These are phyloP conservation scores for Ganoderma boninense DNA, from an alignment of 1,284 basidiomycete genomes.

Conservation along the genomic window DNA sequence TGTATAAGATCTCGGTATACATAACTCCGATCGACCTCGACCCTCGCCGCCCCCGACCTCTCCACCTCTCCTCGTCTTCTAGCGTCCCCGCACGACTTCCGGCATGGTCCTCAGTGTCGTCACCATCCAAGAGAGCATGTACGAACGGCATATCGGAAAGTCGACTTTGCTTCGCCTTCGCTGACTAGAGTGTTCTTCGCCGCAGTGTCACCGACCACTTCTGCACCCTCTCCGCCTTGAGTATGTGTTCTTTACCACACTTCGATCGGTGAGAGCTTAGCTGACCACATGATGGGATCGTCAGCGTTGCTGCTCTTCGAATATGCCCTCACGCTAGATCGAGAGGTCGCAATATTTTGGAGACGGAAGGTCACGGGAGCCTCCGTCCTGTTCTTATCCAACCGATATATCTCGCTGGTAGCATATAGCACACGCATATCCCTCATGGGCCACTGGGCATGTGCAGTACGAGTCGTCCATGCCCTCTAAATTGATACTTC, in stretches of 20 bases:
- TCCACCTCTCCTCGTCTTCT: neutral
- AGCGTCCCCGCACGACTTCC: neutral
- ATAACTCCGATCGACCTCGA: neutral
- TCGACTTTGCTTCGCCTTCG: neutral
- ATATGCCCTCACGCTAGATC: constrained; percentile 22
- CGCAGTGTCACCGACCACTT: neutral
- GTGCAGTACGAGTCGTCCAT: neutral
- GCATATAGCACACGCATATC: neutral
- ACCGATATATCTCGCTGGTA: constrained; percentile 13
- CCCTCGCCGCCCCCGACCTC: neutral
- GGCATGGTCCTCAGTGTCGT: neutral
- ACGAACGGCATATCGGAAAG: too few relatives aligned
- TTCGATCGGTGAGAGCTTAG: too few relatives aligned
- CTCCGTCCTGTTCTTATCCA: constrained; percentile 22
- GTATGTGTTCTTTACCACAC: neutral
- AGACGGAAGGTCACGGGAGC: constrained; percentile 15
- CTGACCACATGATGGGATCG: neutral
- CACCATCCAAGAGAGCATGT: neutral
- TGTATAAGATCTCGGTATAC: neutral
- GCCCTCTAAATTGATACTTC: neutral
- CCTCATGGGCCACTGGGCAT: neutral
- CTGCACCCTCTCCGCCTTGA: constrained; percentile 4
- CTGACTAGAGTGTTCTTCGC: neutral
- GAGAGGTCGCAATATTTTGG: constrained; percentile 22
- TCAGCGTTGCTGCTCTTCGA: constrained; percentile 22